Evolutionary conservation across 495 filamentous ascomycete genomes (phyloP), one percentile per base, ranked within the genome.

Genomic region (Xylaria palmicola): DNA sequence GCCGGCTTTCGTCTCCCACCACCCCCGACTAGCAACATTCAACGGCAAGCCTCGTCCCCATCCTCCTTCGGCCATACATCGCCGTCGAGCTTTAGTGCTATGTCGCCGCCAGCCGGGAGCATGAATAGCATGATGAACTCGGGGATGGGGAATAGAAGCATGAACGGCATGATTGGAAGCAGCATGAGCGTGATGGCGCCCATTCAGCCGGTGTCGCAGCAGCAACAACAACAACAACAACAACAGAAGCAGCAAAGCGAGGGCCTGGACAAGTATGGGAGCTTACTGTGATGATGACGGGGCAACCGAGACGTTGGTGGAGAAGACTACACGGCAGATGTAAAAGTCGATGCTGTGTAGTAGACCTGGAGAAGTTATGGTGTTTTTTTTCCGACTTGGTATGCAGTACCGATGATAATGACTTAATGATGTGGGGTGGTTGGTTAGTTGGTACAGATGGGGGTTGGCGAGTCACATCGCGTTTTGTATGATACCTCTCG

Each of bases 251-350:
- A 75, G 43, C 77, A 84, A 61, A 85, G 81, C 66, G 75, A 72
- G 26, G 90, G 89, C 7, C 75, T 95, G 68, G 90, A 91, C 72
- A 88, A 87, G 66, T 95, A 90, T 66, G 87, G 91, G 66, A 94
- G 91, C 72, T 76, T 95, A 65, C 68, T 95, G 59, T 95, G 70
- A 45, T 53, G 37, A n/a, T n/a, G n/a, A n/a, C n/a, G n/a, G n/a
- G n/a, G n/a, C n/a, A n/a, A n/a, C n/a, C n/a, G n/a, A n/a, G n/a
- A n/a, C n/a, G n/a, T n/a, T n/a, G n/a, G n/a, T n/a, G n/a, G n/a
- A n/a, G n/a, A n/a, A n/a, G n/a, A n/a, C n/a, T n/a, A n/a, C n/a
- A n/a, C n/a, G n/a, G n/a, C n/a, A n/a, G n/a, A n/a, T n/a, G n/a
- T n/a, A n/a, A n/a, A n/a, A n/a, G n/a, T n/a, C n/a, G n/a, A n/a